phyloP scores from a whole-genome alignment of 768 basidiomycete species.

The Tulasnella sp. region DNA sequence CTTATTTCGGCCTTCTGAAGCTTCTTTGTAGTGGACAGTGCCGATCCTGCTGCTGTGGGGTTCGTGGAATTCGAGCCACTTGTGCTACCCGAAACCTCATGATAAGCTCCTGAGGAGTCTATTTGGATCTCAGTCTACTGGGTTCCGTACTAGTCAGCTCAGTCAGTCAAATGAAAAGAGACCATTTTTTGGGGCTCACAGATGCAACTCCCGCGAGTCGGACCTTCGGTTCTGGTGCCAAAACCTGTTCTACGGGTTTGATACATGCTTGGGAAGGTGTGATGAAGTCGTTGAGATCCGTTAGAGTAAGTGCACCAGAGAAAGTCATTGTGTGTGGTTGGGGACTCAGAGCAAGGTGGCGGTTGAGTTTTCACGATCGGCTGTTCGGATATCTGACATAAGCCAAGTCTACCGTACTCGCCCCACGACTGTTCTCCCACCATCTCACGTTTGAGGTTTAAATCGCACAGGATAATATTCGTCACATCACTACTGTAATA shows the following conservation, averaged over 20 bases:
- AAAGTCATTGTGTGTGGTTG: conserved; percentile 77
- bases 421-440: too few species aligned
- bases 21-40: conserved; percentile 33
- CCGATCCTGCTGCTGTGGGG: conserved; percentile 2
- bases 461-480: background rate
- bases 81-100: conserved; percentile 46
- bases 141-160: conserved; percentile 15
- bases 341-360: too few species aligned
- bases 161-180: conserved; percentile 3
- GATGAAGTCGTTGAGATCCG: conserved; percentile 94
- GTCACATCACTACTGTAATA: background rate
- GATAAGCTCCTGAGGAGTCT: conserved; percentile 76
- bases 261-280: conserved; percentile 95
- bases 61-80: background rate
- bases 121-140: conserved; percentile 83
- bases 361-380: background rate
- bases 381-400: background rate
- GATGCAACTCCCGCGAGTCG: conserved; percentile 33
- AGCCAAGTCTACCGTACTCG: background rate
- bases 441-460: too few species aligned
- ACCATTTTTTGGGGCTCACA: conserved; percentile 25
- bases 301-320: conserved; percentile 79
- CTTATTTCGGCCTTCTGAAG: conserved; percentile 91
- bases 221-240: conserved; percentile 30
- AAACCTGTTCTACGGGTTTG: conserved; percentile 69